phyloP scores from a whole-genome alignment of 352 stramenopile genomes.

The Globisporangium mamillatum region DNA sequence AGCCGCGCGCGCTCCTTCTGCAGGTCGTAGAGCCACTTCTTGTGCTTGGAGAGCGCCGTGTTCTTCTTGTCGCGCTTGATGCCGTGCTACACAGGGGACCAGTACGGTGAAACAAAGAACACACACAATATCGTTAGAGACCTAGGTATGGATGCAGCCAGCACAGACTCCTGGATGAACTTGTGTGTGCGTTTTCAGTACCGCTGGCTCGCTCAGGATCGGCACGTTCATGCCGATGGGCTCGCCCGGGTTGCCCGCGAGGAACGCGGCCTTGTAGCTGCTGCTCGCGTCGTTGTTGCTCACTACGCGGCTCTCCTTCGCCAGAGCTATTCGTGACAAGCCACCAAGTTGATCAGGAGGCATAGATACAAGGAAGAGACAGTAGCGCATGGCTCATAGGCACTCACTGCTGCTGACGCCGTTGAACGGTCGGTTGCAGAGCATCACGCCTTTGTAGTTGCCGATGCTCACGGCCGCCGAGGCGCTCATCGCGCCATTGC shows the following conservation, averaged over 20 bases:
- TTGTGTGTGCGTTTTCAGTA: neutral
- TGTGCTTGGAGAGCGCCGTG: slow-evolving; percentile 90
- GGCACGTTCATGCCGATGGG: slow-evolving; percentile 77
- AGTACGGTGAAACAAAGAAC: too few relatives aligned
- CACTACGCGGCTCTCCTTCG: slow-evolving; percentile 44
- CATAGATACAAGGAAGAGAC: neutral
- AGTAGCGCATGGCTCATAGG: neutral
- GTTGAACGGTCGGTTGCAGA: slow-evolving; percentile 93
- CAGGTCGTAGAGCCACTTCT: slow-evolving; percentile 92
- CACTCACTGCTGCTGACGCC: slow-evolving; percentile 71
- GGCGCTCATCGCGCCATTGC: slow-evolving; percentile 21
- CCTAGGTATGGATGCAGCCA: too few relatives aligned
- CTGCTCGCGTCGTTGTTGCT: slow-evolving; percentile 38
- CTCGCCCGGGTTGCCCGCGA: slow-evolving; percentile 64
- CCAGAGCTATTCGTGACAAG: slow-evolving; percentile 34
- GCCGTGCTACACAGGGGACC: slow-evolving; percentile 34
- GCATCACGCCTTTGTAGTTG: slow-evolving; percentile 96
- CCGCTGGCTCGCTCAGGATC: slow-evolving; percentile 67
- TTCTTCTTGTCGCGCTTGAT: slow-evolving; percentile 90
- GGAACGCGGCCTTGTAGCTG: slow-evolving; percentile 68
- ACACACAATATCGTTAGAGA: slow-evolving; percentile 9
- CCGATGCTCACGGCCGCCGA: slow-evolving; percentile 81
- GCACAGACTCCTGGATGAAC: too few relatives aligned
- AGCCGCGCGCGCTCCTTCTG: slow-evolving; percentile 88
- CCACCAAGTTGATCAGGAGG: neutral